A percentile compares a stretch with the other conserved stretches of the same genome.
These are phyloP conservation scores for Russula vinacea DNA, from an alignment of 768 basidiomycete species.

Conservation along the genomic window DNA sequence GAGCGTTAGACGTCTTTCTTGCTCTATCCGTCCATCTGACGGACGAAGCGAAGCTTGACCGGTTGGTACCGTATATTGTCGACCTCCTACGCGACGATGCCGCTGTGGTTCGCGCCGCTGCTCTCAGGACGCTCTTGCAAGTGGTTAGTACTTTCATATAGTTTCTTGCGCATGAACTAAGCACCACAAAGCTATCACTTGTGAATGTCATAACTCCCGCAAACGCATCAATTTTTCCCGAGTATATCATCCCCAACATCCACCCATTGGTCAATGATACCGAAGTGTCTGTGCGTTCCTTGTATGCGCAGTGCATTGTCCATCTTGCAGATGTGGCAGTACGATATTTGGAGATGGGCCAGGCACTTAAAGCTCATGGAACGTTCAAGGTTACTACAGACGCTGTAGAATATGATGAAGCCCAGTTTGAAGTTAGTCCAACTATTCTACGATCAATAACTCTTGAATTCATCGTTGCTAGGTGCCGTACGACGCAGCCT, in stretches of 20 bases:
- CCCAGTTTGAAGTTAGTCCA: slow-evolving; percentile 63
- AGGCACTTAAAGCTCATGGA: slow-evolving; percentile 83
- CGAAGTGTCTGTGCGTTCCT: slow-evolving; percentile 76
- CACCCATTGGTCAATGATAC: slow-evolving; percentile 77
- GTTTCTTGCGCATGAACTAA: background rate
- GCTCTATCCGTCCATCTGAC: slow-evolving; percentile 77
- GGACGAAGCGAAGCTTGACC: slow-evolving; percentile 93
- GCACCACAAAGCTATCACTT: slow-evolving; percentile 44
- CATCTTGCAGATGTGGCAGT: slow-evolving; percentile 83
- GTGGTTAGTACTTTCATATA: slow-evolving; percentile 52
- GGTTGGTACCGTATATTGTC: slow-evolving; percentile 88
- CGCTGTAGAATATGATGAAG: slow-evolving; percentile 69
- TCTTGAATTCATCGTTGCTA: slow-evolving; percentile 36
- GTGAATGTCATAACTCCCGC: slow-evolving; percentile 68
- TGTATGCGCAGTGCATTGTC: slow-evolving; percentile 82
- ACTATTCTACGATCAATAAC: background rate
- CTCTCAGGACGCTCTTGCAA: slow-evolving; percentile 76
- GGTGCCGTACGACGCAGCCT: slow-evolving; percentile 87
- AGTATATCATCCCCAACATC: slow-evolving; percentile 92
- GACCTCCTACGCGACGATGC: slow-evolving; percentile 85
- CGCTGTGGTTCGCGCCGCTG: slow-evolving; percentile 75
- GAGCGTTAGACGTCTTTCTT: slow-evolving; percentile 81
- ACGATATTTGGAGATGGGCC: slow-evolving; percentile 89
- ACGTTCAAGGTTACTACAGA: slow-evolving; percentile 62
- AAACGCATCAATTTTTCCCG: slow-evolving; percentile 76